Base-by-base conservation (phyloP, 2,329 filamentous ascomycete species). In the Exophiala sideris region DNA sequence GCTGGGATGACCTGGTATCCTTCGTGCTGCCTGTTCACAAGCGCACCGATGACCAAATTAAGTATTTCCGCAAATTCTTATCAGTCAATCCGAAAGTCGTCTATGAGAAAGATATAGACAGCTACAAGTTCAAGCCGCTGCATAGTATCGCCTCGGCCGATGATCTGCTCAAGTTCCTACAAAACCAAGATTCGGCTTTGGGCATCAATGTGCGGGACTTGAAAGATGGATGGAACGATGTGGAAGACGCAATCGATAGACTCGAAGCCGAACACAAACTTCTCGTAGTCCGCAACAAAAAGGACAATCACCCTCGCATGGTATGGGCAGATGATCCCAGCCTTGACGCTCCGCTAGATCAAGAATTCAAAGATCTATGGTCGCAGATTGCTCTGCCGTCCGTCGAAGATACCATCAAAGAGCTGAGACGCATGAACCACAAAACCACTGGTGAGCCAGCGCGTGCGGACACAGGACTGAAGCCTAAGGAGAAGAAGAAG, bases 181-280 rank as follows among this genome's bases (percentile, higher is more conserved):
- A 96, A 72, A 79, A 80, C 50, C 91, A 91, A 72, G 84, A 83
- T 48, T 91, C 91, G 55, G 88, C 89, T 1, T 84, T 87, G 61
- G 90, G 89, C 10, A 82, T 97, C 50, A 80, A 80, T 35, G 89
- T 97, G 59, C 91, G 90, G 70, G 91, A 96, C 65, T 81, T 99
- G 58, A 95, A 96, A 73, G 94, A 99, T 69, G 94, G 94, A 59
- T 99, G 94, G 94, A 86, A 87, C 64, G 95, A 90, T 66, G 85
- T 91, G 57, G 82, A 86, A 16, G 81, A 86, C 16, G 82, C 87
- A 8, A 87, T 99, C 68, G 82, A 87, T 59, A 78, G 82, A 62
- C 79, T 99, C 48, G 92, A 96, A 75, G 73, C 73, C 38, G 82
- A 88, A 68, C 86, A 91, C 66, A 86, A 87, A 70, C 79, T 97